Conservation (phyloP, 1,139 yeast genomes). For the Pneumocystis canis region DNA sequence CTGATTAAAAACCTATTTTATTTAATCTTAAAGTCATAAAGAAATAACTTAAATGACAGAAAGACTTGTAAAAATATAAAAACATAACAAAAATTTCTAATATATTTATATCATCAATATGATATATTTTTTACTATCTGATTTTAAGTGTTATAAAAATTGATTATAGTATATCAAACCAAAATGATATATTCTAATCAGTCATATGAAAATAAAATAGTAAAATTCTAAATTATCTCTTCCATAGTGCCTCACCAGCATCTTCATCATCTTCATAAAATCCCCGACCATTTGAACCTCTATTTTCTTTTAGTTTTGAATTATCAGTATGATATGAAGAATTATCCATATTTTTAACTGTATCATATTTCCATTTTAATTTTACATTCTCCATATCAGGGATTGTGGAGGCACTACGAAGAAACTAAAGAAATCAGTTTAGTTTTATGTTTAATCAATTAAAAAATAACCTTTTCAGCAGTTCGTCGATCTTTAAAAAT, state of each 20-base stretch:
- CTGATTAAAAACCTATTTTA: too few species aligned
- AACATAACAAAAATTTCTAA: not conserved
- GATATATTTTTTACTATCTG: not conserved
- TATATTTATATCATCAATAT: not conserved
- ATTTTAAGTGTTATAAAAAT: not conserved
- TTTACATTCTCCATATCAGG: not conserved
- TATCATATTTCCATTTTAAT: not conserved
- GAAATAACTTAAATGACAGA: not conserved
- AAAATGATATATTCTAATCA: not conserved
- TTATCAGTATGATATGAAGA: not conserved
- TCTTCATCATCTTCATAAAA: not conserved
- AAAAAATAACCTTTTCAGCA: constrained; percentile 28
- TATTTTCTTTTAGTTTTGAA: not conserved
- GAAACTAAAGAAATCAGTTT: not conserved
- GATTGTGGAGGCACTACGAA: not conserved
- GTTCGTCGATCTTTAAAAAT: constrained; percentile 28
- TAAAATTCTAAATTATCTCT: not conserved
- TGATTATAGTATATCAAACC: not conserved
- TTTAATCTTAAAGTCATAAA: not conserved
- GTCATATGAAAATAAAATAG: not conserved
- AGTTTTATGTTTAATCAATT: not conserved
- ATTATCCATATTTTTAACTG: not conserved
- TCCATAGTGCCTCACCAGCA: not conserved
- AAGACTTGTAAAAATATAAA: not conserved
- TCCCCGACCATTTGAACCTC: not conserved